A percentile compares a stretch with the other conserved stretches of the same genome.
phyloP scores from a whole-genome alignment of 257 asterid species.

The Solanum lignicaule region DNA sequence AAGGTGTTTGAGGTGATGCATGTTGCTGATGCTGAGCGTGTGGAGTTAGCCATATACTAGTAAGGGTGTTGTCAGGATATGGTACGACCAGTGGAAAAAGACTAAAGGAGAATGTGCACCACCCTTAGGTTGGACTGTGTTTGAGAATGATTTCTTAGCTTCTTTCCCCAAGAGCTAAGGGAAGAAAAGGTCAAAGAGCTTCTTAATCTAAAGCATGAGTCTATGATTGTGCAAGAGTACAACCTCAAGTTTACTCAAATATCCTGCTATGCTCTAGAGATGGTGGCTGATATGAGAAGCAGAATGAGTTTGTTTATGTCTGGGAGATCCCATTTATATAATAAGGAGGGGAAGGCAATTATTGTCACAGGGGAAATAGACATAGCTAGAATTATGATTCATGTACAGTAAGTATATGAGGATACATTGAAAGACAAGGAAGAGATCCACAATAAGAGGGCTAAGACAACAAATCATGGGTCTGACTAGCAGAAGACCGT shows the following conservation, averaged over 20 bases:
- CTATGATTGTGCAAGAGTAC: neutral
- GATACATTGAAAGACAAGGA: neutral
- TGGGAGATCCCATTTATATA: neutral
- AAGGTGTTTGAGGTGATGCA: neutral
- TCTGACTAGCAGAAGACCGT: neutral
- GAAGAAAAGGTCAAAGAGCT: neutral
- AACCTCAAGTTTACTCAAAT: neutral
- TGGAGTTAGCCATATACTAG: neutral
- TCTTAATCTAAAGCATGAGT: too few species aligned
- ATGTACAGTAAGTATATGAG: neutral
- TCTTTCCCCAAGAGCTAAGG: neutral
- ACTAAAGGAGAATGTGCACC: neutral
- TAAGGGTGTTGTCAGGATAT: neutral
- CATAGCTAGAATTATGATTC: neutral
- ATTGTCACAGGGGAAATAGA: neutral
- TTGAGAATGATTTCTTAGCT: neutral
- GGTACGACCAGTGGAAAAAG: neutral
- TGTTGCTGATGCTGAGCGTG: neutral
- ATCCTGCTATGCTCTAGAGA: neutral
- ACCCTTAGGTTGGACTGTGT: neutral
- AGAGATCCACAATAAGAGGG: neutral
- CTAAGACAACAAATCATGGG: neutral
- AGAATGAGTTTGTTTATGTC: neutral
- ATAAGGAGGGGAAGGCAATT: neutral
- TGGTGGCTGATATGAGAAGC: neutral